Conservation (phyloP, 768 basidiomycete species). For the Fomitopsis pulvina region DNA sequence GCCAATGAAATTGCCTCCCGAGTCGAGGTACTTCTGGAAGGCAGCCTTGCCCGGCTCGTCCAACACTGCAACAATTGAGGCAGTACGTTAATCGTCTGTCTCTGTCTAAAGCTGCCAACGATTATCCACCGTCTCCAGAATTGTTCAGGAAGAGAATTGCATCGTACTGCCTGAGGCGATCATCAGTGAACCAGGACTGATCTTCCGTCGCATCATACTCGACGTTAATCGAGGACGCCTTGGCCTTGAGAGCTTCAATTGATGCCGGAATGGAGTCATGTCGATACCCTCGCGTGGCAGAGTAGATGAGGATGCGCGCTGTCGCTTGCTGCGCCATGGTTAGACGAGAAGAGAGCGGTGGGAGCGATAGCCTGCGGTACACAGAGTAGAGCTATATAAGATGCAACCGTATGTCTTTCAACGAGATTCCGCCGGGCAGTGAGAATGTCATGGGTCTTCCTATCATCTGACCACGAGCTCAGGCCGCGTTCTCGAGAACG, state of each 20-base stretch:
- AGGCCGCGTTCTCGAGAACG: too few species aligned
- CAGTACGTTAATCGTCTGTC: neutral
- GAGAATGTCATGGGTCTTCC: too few species aligned
- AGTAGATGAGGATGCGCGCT: constrained; percentile 26
- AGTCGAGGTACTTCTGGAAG: constrained; percentile 35
- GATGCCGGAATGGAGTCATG: constrained; percentile 49
- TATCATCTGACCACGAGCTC: too few species aligned
- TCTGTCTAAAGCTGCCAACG: neutral
- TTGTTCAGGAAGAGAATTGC: constrained; percentile 39
- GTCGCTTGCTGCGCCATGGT: constrained; percentile 2
- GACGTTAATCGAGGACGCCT: neutral
- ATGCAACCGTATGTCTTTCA: too few species aligned
- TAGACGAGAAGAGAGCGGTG: neutral
- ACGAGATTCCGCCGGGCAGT: too few species aligned
- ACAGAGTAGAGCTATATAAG: neutral
- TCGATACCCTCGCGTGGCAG: constrained; percentile 36
- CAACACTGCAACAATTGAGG: constrained; percentile 26
- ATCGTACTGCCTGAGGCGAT: constrained; percentile 34
- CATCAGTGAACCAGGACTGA: constrained; percentile 32
- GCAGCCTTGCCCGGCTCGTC: constrained; percentile 33
- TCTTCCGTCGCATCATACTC: constrained; percentile 37
- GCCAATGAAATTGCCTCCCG: constrained; percentile 39
- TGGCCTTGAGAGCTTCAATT: constrained; percentile 28
- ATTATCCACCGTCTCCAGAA: constrained; percentile 33
- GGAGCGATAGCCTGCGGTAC: neutral